Percentiles rank a stretch among this genome's conserved stretches.
Conservation (phyloP, 2,329 filamentous ascomycete species). For the Trichoderma simmonsii region DNA sequence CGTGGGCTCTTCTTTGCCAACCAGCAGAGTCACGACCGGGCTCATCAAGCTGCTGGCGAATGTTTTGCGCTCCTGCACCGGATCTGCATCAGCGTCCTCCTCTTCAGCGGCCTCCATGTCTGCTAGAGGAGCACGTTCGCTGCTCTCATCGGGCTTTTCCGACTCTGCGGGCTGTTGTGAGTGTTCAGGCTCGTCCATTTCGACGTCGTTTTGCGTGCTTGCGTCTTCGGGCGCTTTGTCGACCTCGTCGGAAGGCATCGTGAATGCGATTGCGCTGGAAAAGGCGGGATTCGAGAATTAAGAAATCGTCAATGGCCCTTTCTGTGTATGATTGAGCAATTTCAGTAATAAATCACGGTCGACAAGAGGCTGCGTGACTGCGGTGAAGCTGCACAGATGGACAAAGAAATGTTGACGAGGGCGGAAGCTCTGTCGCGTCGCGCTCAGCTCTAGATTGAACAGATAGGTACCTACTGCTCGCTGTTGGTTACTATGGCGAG, state of each 20-base stretch:
- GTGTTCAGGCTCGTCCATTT: slow-evolving; percentile 37
- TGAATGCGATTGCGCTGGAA: background rate
- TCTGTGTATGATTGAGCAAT: background rate
- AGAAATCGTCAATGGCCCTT: background rate
- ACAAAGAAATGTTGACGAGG: background rate
- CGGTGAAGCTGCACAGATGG: background rate
- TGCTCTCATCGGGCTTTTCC: slow-evolving; percentile 30
- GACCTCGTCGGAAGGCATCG: slow-evolving; percentile 32
- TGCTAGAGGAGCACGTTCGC: slow-evolving; percentile 40
- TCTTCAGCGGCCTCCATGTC: slow-evolving; percentile 33
- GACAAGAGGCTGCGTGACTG: background rate
- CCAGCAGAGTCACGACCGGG: slow-evolving; percentile 65
- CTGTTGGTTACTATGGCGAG: background rate
- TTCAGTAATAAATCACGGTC: background rate
- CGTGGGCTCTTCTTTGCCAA: slow-evolving; percentile 61
- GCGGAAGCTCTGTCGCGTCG: background rate
- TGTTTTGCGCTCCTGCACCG: slow-evolving; percentile 36
- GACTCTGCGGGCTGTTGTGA: slow-evolving; percentile 27
- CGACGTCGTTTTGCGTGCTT: slow-evolving; percentile 33
- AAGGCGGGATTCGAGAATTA: background rate
- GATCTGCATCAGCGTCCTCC: slow-evolving; percentile 35
- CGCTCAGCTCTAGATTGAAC: background rate
- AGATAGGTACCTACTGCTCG: background rate
- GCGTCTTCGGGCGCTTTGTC: slow-evolving; percentile 22
- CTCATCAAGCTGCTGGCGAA: slow-evolving; percentile 64